These are phyloP conservation scores for Setomelanomma holmii DNA, from an alignment of 2,329 filamentous ascomycete species.

Conservation along the genomic window DNA sequence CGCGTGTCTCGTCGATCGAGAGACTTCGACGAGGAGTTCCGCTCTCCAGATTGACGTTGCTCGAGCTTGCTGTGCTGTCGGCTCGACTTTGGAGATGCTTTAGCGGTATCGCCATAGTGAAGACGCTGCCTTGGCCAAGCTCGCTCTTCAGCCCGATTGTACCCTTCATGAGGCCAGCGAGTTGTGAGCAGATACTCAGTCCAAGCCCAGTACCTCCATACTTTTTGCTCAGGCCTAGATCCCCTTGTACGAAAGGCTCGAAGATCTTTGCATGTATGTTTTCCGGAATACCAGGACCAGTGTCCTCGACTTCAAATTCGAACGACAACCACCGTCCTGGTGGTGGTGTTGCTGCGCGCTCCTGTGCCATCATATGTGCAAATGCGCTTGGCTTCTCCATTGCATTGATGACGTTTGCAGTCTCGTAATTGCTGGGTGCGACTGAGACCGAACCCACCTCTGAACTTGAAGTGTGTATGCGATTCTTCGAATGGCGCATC, in stretches of 20 bases:
- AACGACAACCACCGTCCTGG: constrained; percentile 75
- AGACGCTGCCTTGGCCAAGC: constrained; percentile 76
- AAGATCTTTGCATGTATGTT: constrained; percentile 84
- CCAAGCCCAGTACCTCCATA: constrained; percentile 89
- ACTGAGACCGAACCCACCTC: constrained; percentile 40
- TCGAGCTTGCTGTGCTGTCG: constrained; percentile 57
- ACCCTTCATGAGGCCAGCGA: constrained; percentile 84
- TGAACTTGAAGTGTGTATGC: constrained; percentile 39
- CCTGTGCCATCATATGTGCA: constrained; percentile 44
- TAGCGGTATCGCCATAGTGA: constrained; percentile 82
- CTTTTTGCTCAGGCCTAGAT: constrained; percentile 85
- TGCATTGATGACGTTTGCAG: constrained; percentile 55
- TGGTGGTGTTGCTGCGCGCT: constrained; percentile 52
- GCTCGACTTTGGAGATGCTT: constrained; percentile 75
- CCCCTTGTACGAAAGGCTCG: constrained; percentile 94
- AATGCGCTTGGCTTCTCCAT: constrained; percentile 49
- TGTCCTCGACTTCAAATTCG: constrained; percentile 89
- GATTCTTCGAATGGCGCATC: constrained; percentile 43
- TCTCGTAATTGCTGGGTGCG: constrained; percentile 42
- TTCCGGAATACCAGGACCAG: constrained; percentile 82
- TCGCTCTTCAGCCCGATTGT: constrained; percentile 74
- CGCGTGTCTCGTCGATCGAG: constrained; percentile 34
- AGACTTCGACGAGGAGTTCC: constrained; percentile 32
- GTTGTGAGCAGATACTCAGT: constrained; percentile 86
- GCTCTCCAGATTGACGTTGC: constrained; percentile 35